Percentiles rank a stretch among this genome's conserved stretches.
Evolutionary conservation across 441 rosid species (phyloP).

Genomic region (Aleurites moluccanus): DNA sequence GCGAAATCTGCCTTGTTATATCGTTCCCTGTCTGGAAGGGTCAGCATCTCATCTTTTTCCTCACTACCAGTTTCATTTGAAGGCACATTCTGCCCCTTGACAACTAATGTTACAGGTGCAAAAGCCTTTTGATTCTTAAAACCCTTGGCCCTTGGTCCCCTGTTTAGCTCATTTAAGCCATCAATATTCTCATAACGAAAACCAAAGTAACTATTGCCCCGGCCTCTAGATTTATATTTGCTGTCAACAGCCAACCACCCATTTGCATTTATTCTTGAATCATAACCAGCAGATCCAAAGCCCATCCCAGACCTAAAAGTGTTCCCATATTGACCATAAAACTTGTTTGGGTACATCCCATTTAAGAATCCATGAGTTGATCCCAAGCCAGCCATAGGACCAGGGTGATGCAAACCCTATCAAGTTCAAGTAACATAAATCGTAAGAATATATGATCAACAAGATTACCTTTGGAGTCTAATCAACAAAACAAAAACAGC

Average conservation of each 20-base stretch:
- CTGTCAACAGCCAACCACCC: constrained; percentile 60
- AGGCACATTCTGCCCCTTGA: constrained; percentile 47
- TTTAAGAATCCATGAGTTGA: constrained; percentile 54
- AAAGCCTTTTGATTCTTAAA: constrained; percentile 58
- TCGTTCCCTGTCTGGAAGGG: constrained; percentile 53
- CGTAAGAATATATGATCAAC: neutral
- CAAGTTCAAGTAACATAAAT: neutral
- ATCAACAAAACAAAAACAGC: neutral
- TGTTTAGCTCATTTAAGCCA: constrained; percentile 81
- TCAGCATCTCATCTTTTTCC: constrained; percentile 40
- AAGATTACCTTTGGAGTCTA: neutral
- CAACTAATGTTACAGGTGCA: constrained; percentile 35
- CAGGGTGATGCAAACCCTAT: constrained; percentile 41
- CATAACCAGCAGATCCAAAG: constrained; percentile 64
- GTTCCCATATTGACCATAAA: constrained; percentile 67
- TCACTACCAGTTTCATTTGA: constrained; percentile 37
- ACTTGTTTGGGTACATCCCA: constrained; percentile 64
- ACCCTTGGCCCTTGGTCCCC: constrained; percentile 86
- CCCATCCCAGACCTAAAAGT: constrained; percentile 61
- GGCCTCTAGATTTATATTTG: constrained; percentile 67
- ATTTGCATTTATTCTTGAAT: constrained; percentile 55
- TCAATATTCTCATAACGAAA: constrained; percentile 63
- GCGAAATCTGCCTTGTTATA: constrained; percentile 73
- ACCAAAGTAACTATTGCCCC: constrained; percentile 60
- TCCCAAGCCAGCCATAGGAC: constrained; percentile 52